Evolutionary conservation across 2,329 filamentous ascomycete species (phyloP).

Genomic region (Pseudopyrenochaeta lycopersici): DNA sequence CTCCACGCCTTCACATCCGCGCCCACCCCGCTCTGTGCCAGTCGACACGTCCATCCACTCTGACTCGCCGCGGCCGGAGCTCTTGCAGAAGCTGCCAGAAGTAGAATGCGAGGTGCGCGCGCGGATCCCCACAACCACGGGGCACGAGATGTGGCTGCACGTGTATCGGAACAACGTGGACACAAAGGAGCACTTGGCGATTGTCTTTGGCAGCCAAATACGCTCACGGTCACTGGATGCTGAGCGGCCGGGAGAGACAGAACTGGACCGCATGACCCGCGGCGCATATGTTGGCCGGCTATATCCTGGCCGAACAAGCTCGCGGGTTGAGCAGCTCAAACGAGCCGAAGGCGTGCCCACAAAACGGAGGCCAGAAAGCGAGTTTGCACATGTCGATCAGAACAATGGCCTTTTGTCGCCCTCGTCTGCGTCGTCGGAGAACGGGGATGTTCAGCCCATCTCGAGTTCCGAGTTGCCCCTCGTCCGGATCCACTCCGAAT

Average conservation of each 20-base stretch:
- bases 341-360: conserved; percentile 45
- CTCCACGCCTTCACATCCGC: conserved; percentile 44
- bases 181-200: conserved; percentile 94
- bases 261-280: conserved; percentile 90
- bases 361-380: conserved; percentile 20
- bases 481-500: conserved; percentile 96
- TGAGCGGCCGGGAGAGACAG: conserved; percentile 77
- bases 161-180: conserved; percentile 93
- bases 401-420: conserved; percentile 24
- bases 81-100: conserved; percentile 78
- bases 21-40: conserved; percentile 52
- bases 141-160: conserved; percentile 96
- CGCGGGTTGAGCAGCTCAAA: conserved; percentile 66
- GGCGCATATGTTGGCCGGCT: conserved; percentile 91
- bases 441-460: conserved; percentile 35
- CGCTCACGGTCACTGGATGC: conserved; percentile 76
- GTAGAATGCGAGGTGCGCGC: conserved; percentile 96
- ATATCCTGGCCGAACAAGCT: conserved; percentile 83
- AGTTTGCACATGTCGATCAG: conserved; percentile 9
- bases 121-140: conserved; percentile 89
- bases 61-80: conserved; percentile 68
- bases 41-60: conserved; percentile 49
- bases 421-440: conserved; percentile 36
- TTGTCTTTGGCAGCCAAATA: conserved; percentile 92
- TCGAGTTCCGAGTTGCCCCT: conserved; percentile 66